Evolutionary conservation across 2,329 filamentous ascomycete species (phyloP).

Genomic region (Uncinocarpus reesii): DNA sequence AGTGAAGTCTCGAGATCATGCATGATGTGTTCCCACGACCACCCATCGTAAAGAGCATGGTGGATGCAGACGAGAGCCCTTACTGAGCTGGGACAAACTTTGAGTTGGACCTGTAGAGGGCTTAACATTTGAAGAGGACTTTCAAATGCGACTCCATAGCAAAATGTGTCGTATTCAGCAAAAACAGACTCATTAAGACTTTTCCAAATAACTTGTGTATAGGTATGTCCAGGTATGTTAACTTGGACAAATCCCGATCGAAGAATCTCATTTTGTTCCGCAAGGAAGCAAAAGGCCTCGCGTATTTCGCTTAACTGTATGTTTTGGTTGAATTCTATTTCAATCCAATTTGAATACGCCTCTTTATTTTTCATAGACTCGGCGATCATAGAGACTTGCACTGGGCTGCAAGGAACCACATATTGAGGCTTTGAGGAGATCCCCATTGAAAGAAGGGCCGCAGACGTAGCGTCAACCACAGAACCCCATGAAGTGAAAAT

Average conservation of each 20-base stretch:
- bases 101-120: slow-evolving; percentile 55
- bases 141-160: slow-evolving; percentile 34
- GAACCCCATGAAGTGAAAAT: slow-evolving; percentile 16
- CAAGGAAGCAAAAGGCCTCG: slow-evolving; percentile 43
- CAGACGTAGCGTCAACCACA: slow-evolving; percentile 24
- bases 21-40: slow-evolving; percentile 69
- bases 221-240: slow-evolving; percentile 36
- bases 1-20: slow-evolving; percentile 53
- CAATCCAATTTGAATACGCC: slow-evolving; percentile 70
- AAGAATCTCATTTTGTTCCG: slow-evolving; percentile 53
- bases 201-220: slow-evolving; percentile 57
- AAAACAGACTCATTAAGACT: slow-evolving; percentile 39
- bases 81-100: slow-evolving; percentile 17
- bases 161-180: slow-evolving; percentile 31
- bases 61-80: slow-evolving; percentile 52
- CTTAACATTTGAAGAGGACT: slow-evolving; percentile 36
- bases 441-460: slow-evolving; percentile 35
- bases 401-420: slow-evolving; percentile 54
- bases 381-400: slow-evolving; percentile 70
- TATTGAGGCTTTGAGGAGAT: slow-evolving; percentile 24
- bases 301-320: slow-evolving; percentile 35
- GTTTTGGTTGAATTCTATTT: slow-evolving; percentile 46
- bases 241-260: slow-evolving; percentile 61
- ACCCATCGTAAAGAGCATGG: slow-evolving; percentile 85
- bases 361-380: slow-evolving; percentile 53